Conservation (phyloP, 768 basidiomycete genomes). For the Leccinum subtestaceum region DNA sequence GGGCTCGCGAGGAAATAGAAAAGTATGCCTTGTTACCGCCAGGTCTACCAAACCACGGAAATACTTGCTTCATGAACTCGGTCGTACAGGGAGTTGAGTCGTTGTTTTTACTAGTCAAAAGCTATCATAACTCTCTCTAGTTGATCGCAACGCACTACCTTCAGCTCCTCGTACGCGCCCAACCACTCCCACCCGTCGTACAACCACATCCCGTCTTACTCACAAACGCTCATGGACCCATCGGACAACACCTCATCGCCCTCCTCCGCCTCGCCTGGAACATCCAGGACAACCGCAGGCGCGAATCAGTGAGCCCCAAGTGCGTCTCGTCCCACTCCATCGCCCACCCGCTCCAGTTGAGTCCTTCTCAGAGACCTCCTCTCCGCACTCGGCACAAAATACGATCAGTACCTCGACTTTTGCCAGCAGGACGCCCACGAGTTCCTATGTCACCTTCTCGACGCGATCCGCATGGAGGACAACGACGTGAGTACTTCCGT, state of each 20-base stretch:
- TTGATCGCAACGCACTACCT: constrained; percentile 66
- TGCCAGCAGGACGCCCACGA: constrained; percentile 97
- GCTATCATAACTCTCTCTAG: constrained; percentile 32
- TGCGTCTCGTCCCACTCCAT: constrained; percentile 35
- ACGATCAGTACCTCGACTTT: constrained; percentile 93
- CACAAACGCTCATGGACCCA: constrained; percentile 63
- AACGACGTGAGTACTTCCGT: constrained; percentile 57
- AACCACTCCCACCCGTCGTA: constrained; percentile 42
- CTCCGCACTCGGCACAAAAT: constrained; percentile 70
- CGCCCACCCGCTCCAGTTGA: background rate
- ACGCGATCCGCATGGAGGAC: constrained; percentile 95
- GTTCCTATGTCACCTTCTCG: constrained; percentile 83
- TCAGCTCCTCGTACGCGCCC: constrained; percentile 54
- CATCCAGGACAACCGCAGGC: constrained; percentile 48
- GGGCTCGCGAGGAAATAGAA: constrained; percentile 62
- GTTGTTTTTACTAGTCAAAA: constrained; percentile 16
- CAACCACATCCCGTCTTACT: constrained; percentile 52
- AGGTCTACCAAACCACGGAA: constrained; percentile 76
- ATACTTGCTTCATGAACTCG: constrained; percentile 96
- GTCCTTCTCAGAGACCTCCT: constrained; percentile 52
- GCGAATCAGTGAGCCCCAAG: constrained; percentile 65
- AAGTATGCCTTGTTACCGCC: constrained; percentile 61
- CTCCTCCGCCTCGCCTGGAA: constrained; percentile 65
- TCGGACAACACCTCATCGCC: constrained; percentile 50
- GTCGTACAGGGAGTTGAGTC: constrained; percentile 74